Conservation (phyloP, 768 basidiomycete genomes). For the Trametes cubensis region DNA sequence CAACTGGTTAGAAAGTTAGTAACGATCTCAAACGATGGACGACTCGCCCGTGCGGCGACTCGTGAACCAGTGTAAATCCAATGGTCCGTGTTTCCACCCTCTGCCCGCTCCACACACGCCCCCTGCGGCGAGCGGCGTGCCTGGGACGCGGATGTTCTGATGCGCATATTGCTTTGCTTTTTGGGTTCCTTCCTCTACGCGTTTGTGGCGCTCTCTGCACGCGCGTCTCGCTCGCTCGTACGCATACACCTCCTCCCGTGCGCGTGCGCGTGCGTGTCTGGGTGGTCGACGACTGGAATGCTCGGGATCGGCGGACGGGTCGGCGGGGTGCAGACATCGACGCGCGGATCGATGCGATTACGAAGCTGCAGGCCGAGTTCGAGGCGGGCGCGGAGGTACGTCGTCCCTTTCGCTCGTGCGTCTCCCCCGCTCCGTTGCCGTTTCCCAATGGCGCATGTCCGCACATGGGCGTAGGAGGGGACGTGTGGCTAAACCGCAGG, state of each 20-base stretch:
- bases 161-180: not conserved
- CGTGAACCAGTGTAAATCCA: slow-evolving; percentile 36
- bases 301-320: slow-evolving; percentile 5
- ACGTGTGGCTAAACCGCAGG: slow-evolving; percentile 1
- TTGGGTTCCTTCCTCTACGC: not conserved
- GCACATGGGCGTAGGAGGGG: not conserved
- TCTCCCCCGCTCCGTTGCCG: not conserved
- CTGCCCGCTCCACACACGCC: not conserved
- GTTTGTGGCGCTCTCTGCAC: slow-evolving; percentile 10
- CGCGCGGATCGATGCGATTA: slow-evolving; percentile 76
- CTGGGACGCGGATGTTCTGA: slow-evolving; percentile 5
- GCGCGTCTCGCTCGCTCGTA: slow-evolving; percentile 5
- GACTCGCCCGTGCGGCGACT: slow-evolving; percentile 34
- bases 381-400: slow-evolving; percentile 70
- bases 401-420: slow-evolving; percentile 9
- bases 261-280: not conserved
- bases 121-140: not conserved
- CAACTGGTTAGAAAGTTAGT: not conserved
- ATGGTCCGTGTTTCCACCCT: slow-evolving; percentile 29
- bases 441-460: not conserved
- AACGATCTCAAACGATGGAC: slow-evolving; percentile 35
- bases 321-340: slow-evolving; percentile 62
- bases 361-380: slow-evolving; percentile 76
- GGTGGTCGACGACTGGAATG: too few species aligned
- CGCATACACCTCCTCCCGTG: slow-evolving; percentile 6